phyloP scores from a whole-genome alignment of 1,284 basidiomycete genomes.

The Ceratobasidium sp. region DNA sequence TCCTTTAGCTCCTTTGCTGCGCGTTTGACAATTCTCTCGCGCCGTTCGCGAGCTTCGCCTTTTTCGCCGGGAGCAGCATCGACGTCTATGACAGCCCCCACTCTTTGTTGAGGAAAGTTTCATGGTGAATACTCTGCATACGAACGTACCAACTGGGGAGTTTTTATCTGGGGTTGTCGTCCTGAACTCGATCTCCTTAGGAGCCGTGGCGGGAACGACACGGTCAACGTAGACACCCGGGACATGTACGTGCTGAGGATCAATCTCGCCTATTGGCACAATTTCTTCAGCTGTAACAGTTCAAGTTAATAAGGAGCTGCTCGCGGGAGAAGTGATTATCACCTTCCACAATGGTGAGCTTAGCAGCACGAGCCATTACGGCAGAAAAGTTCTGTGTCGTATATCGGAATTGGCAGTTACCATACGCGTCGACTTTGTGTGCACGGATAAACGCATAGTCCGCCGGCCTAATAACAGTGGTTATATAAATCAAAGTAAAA shows the following conservation, averaged over 20 bases:
- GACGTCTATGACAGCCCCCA: slow-evolving; percentile 38
- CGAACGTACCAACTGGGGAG: slow-evolving; percentile 12
- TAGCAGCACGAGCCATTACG: slow-evolving; percentile 90
- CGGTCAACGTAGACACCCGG: slow-evolving; percentile 90
- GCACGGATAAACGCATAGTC: slow-evolving; percentile 81
- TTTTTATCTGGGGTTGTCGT: slow-evolving; percentile 68
- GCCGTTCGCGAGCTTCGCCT: slow-evolving; percentile 59
- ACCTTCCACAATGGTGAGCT: slow-evolving; percentile 90
- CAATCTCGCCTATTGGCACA: slow-evolving; percentile 85
- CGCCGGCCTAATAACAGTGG: slow-evolving; percentile 26
- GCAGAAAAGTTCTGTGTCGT: slow-evolving; percentile 89
- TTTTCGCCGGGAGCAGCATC: slow-evolving; percentile 60
- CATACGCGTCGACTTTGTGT: slow-evolving; percentile 94
- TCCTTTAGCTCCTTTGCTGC: slow-evolving; percentile 92
- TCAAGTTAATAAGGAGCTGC: neutral
- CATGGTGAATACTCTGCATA: too few relatives aligned
- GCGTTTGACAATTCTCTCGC: slow-evolving; percentile 84
- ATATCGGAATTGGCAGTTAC: slow-evolving; percentile 86
- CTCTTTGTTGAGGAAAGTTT: too few relatives aligned
- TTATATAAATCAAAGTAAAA: neutral
- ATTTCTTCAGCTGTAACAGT: slow-evolving; percentile 80
- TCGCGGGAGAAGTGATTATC: slow-evolving; percentile 42
- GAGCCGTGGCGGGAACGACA: slow-evolving; percentile 79
- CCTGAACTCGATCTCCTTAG: slow-evolving; percentile 83
- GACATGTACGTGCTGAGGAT: slow-evolving; percentile 85